Evolutionary conservation across 805 yeast species (phyloP), one percentile per base, ranked within the genome.

Genomic region (Candida boleticola): DNA sequence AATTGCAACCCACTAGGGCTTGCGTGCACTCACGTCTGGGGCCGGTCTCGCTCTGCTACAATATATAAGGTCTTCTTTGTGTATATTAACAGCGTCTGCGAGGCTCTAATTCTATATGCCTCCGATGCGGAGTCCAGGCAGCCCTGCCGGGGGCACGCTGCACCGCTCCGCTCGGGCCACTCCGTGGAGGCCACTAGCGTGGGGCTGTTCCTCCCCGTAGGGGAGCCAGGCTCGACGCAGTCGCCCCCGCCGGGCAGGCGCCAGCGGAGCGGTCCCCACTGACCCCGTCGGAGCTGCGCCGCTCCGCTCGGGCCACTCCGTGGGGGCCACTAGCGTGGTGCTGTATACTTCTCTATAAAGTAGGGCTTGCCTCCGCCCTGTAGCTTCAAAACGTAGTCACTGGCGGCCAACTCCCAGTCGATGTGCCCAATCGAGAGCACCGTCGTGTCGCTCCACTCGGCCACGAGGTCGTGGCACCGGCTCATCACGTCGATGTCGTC

Each of bases 391-490:
- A 64, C 57, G 42, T 61, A 63, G 37, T 87, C 83, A 53, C 89
- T 85, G 3, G 61, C 54, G 0, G 96, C 92, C 7, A 92, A 76
- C 58, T 92, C 99, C 58, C 82, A 77, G 19, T 76, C 80, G 22
- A 89, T 74, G 60, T 92, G 99, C 0, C 96, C 96, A 19, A 93
- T 85, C 0, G 85, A 71, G 27, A 92, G 71, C 2, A 83, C 80
- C 0, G 96, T 82, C 39, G 60, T 49, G 2, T 55, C 41, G 4
- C 43, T 37, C 41, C 41, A 38, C 10, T 14, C n/a, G 7, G 49
- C 50, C 13, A 70, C 51, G 14, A 64, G 37, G 5, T 47, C 43
- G 43, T 68, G 74, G 44, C 75, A 70, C 42, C 52, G 46, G 6
- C 46, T 37, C 57, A 69, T 56, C 29, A 68, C 41, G 33, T 48